Base-by-base conservation (phyloP, 768 basidiomycete species). In the Mycena capillaripes region DNA sequence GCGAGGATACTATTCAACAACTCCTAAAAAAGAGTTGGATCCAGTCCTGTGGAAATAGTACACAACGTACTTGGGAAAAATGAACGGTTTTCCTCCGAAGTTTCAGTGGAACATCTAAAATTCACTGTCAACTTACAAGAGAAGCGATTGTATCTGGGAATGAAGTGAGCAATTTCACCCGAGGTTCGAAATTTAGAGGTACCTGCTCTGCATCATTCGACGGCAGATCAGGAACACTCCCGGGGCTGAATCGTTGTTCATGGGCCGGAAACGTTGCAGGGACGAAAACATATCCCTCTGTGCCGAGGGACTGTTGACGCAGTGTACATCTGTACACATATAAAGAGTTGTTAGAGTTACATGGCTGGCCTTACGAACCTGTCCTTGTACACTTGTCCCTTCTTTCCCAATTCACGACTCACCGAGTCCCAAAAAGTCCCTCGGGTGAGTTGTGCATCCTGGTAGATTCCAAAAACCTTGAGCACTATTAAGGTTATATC, bases 131-230 rank as follows among this genome's bases (percentile, higher is more conserved):
- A 32, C 75, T 80, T 14, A 81, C 83, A 4, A 82, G 81, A 19
- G 79, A 73, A 71, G 82, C 76, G 57, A 82, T 75, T 58, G 82
- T 78, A 62, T 83, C 78, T 0, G 80, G 67, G 8, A 75, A 66
- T 5, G 67, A 32, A 0, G 62, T 14, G 62, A 38, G 80, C n/a
- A 79, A n/a, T 61, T 56, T 25, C 76, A 79, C 25, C 84, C 80
- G 69, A 78, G 80, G 4, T 48, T 82, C 84, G 38, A 83, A 0
- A 79, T 80, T 19, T 72, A 65, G 4, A 79, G 78, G 0, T 69
- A 74, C 73, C 63, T 70, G 73, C 34, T 74, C 73, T 8, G 65
- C 69, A 36, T 74, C 69, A 57, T 74, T 65, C 10, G 69, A 38
- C 12, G 73, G 73, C 10, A 74, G 23, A 53, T 74, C 59, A 14